A percentile compares a stretch with the other conserved stretches of the same genome.
These are phyloP conservation scores for Cadophora luteo-olivacea DNA, from an alignment of 2,329 filamentous ascomycete genomes.

Conservation along the genomic window DNA sequence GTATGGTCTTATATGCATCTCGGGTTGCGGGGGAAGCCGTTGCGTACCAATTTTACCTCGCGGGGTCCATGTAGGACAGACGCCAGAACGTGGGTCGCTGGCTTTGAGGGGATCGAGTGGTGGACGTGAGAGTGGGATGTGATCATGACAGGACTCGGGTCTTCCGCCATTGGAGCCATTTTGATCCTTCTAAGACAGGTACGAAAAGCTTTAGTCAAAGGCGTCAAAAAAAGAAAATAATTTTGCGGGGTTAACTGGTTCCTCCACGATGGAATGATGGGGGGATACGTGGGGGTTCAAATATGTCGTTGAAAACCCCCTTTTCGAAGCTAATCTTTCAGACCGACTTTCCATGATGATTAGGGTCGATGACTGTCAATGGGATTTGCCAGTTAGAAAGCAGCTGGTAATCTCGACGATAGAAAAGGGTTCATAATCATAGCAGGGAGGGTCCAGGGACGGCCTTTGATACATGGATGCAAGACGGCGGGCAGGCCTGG, in stretches of 20 bases:
- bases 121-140: constrained; percentile 13
- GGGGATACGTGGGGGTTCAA: constrained; percentile 22
- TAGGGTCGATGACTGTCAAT: constrained; percentile 3
- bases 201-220: constrained; percentile 14
- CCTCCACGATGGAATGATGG: constrained; percentile 13
- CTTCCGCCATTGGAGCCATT: constrained; percentile 30
- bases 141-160: constrained; percentile 21
- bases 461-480: constrained; percentile 18
- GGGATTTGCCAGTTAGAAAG: constrained; percentile 24
- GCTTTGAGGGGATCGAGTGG: constrained; percentile 21
- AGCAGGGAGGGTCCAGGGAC: constrained; percentile 15
- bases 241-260: constrained; percentile 18
- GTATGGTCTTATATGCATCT: constrained; percentile 17
- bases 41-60: constrained; percentile 62
- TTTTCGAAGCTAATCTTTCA: constrained; percentile 18
- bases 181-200: constrained; percentile 16
- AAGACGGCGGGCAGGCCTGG: constrained; percentile 4
- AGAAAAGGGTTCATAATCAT: constrained; percentile 23
- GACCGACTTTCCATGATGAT: constrained; percentile 19
- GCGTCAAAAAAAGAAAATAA: constrained; percentile 17
- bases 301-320: constrained; percentile 13
- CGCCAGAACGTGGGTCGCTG: constrained; percentile 18
- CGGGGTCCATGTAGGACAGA: constrained; percentile 57
- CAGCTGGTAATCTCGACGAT: constrained; percentile 26
- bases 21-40: constrained; percentile 21